These are phyloP conservation scores for Fusarium anthophilum DNA, from an alignment of 2,329 filamentous ascomycete genomes.

Conservation along the genomic window DNA sequence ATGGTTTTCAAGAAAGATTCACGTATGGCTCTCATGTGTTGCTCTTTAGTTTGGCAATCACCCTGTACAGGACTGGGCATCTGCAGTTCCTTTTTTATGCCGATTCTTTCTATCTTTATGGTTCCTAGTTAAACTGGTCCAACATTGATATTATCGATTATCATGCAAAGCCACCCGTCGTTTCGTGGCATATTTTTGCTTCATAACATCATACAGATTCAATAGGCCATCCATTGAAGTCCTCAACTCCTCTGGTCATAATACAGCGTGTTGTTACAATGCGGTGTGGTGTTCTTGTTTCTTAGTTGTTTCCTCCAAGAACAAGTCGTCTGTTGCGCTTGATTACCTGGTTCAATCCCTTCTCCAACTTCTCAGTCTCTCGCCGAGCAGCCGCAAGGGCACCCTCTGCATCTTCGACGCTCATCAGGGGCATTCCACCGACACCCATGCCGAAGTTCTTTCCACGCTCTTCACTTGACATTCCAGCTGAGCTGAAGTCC, in stretches of 20 bases:
- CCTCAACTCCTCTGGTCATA: not conserved
- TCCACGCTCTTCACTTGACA: slow-evolving; percentile 43
- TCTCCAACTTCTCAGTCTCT: slow-evolving; percentile 71
- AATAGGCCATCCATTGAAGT: not conserved
- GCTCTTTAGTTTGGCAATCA: not conserved
- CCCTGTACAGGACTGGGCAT: not conserved
- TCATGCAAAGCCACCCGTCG: slow-evolving; percentile 6
- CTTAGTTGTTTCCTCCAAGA: slow-evolving; percentile 48
- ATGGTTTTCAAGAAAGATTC: not conserved
- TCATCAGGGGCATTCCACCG: slow-evolving; percentile 64
- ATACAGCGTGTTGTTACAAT: not conserved
- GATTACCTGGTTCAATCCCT: slow-evolving; percentile 66
- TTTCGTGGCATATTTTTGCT: not conserved
- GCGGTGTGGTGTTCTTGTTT: not conserved
- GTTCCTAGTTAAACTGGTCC: not conserved
- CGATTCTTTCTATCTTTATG: not conserved
- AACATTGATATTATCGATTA: not conserved
- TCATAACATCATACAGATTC: slow-evolving; percentile 10
- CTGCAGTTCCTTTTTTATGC: not conserved
- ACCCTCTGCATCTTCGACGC: slow-evolving; percentile 70
- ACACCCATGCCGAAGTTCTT: slow-evolving; percentile 46
- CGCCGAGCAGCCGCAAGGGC: slow-evolving; percentile 62
- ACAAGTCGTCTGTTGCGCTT: slow-evolving; percentile 68
- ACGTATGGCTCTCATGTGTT: not conserved
- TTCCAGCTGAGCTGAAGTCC: slow-evolving; percentile 46